Evolutionary conservation across 202 grass and related monocot genomes (phyloP), one percentile per base, ranked within the genome.

Genomic region (Setaria viridis): DNA sequence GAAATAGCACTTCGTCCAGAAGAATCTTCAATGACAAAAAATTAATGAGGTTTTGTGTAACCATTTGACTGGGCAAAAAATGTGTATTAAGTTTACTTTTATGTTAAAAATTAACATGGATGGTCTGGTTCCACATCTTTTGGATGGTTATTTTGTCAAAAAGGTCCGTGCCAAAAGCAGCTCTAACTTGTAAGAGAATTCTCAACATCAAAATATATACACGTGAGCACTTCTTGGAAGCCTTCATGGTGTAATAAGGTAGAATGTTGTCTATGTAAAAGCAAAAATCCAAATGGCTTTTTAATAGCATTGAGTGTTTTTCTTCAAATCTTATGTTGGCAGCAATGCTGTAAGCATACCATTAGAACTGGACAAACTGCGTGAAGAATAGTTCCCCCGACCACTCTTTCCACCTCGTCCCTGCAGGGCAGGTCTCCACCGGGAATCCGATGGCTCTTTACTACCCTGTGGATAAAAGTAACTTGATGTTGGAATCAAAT

Each of bases 331-430:
- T 70, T 63, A 46, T 49, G 11, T 68, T 60, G 29, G 41, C 57
- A 58, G 48, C 25, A 71, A 79, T 58, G 19, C 50, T 50, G 77
- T 59, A 63, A 30, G 59, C 57, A 84, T 88, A 94, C 92, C 92
- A 90, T 62, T 79, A 66, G 67, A 90, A 74, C 83, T 90, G 70
- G 78, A 70, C 39, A 90, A 57, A 46, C 80, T 70, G 29, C 81
- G 88, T 77, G 88, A 90, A 83, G 84, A 90, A 87, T 86, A 93
- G 71, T 62, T 98, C 58, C 80, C 95, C 12, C 84, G 84, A 11
- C 86, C 88, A 32, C 84, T 82, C 75, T 90, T 93, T 87, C 89
- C 88, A 71, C 84, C 89, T 84, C 74, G 78, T 72, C 89, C 93
- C 32, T 93, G 90, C n/a, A 71, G 51, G 32, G 80, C 89, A 47